Evolutionary conservation across 257 asterid species (phyloP).

Genomic region (Nicotiana paniculata): DNA sequence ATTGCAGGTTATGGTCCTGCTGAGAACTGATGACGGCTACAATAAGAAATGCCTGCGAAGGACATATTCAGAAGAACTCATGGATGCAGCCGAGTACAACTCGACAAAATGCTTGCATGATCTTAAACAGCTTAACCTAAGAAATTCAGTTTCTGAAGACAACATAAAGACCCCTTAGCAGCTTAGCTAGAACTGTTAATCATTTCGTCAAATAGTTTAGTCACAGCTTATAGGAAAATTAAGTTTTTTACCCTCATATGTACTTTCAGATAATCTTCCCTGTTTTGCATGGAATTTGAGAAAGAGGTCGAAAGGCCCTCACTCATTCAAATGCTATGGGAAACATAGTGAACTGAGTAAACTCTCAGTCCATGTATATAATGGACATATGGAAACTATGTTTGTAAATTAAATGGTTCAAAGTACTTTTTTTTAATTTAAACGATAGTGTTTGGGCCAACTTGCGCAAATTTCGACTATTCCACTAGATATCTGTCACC

Average conservation of each 20-base stretch:
- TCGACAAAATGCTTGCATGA: slow-evolving; percentile 37
- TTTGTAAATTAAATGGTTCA: neutral
- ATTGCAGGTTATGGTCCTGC: slow-evolving; percentile 30
- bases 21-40: slow-evolving; percentile 13
- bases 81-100: slow-evolving; percentile 41
- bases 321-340: neutral
- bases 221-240: neutral
- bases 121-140: slow-evolving; percentile 11
- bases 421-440: neutral
- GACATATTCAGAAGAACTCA: slow-evolving; percentile 43
- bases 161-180: neutral
- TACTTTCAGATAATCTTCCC: neutral
- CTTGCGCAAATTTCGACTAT: neutral
- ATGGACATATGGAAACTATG: neutral
- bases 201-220: neutral
- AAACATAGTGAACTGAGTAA: neutral
- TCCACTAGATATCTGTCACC: neutral
- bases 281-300: slow-evolving; percentile 1
- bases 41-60: slow-evolving; percentile 18
- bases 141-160: slow-evolving; percentile 15
- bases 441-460: neutral
- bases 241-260: neutral
- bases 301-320: neutral
- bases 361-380: neutral
- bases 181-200: neutral